Base-by-base conservation (phyloP, 2,329 filamentous ascomycete species). In the Neodidymelliopsis sp. region DNA sequence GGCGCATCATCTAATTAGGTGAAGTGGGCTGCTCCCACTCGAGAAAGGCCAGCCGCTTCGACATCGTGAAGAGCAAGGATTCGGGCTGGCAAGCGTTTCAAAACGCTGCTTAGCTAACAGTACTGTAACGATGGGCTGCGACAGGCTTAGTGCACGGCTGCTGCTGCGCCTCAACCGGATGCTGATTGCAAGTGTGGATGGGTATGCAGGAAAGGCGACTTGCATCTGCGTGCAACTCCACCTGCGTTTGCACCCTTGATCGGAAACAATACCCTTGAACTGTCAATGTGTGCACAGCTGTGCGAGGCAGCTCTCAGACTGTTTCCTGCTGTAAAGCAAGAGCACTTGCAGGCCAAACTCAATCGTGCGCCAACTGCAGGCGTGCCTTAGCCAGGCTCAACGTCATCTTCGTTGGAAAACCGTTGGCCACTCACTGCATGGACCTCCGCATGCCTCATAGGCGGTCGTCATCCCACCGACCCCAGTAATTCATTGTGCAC, bases 321-420 rank as follows among this genome's bases (percentile, higher is more conserved):
- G 7, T 16, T 12, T 13, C 10, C 24, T 10, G 28, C 10, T 31
- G 43, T 18, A 12, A 9, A 8, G n/a, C 19, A 30, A 12, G 5
- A 22, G 28, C 28, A 29, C 24, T 33, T 9, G 28, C 22, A n/a
- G 12, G 34, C 19, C 28, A 24, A 23, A 35, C 36, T 29, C 39
- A 35, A 29, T 18, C n/a, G 28, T 27, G 40, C 30, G 28, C 28
- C 23, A 10, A 23, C 13, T 28, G 29, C 39, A 35, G 29, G 28
- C 35, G 35, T 23, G 28, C 30, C 24, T 28, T 44, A 40, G 41
- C 29, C 40, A 45, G 47, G 23, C 37, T 35, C 35, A 45, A 50
- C 47, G 47, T 50, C 47, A 50, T 50, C 30, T 11, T 24, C 13
- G 28, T 35, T 43, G 35, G 47, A 50, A 35, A 50, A 30, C 47